Evolutionary conservation across 495 filamentous ascomycete genomes (phyloP), one percentile per base, ranked within the genome.

Genomic region (Hypoxylon cercidicola): DNA sequence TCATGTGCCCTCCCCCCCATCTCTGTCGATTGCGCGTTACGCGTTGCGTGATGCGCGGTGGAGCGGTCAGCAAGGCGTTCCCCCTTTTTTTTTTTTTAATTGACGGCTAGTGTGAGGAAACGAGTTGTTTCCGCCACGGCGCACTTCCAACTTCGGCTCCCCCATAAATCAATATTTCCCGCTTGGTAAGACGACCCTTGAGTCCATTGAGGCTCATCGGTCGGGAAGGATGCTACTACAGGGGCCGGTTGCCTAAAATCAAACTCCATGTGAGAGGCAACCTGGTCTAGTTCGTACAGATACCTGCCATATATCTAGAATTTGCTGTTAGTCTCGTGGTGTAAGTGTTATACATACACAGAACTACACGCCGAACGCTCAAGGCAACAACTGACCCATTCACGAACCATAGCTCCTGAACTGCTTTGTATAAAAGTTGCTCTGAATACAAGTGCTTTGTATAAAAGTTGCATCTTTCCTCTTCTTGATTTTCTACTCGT

Each of bases 211-310:
- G 71, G 69, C 69, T 74, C 65, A 64, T 72, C 60, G 45, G 46
- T 41, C 60, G 43, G 52, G 60, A 68, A 69, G 60, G 65, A 72
- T 69, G 60, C 25, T 28, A 28, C 52, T 51, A 46, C 21, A 39
- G 50, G 47, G 68, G 55, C 39, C 35, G 56, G 71, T 59, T 74
- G 71, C 71, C 71, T 74, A 59, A 52, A 69, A 47, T 55, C 59
- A 72, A 69, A 69, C 71, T 71, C 71, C 50, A 61, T 69, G 59
- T 61, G 39, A 69, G 64, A 73, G 69, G 68, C 71, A 72, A 30
- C 71, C 69, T 40, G 56, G 62, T 16, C 9, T 43, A 54, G 55
- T 50, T 55, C 62, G 62, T 52, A 54, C 58, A 53, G 59, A 64
- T 61, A 64, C 58, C 47, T 61, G 61, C 62, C 58, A 50, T 62